These are phyloP conservation scores for Beauveria brongniartii DNA, from an alignment of 2,329 filamentous ascomycete species.

Conservation along the genomic window DNA sequence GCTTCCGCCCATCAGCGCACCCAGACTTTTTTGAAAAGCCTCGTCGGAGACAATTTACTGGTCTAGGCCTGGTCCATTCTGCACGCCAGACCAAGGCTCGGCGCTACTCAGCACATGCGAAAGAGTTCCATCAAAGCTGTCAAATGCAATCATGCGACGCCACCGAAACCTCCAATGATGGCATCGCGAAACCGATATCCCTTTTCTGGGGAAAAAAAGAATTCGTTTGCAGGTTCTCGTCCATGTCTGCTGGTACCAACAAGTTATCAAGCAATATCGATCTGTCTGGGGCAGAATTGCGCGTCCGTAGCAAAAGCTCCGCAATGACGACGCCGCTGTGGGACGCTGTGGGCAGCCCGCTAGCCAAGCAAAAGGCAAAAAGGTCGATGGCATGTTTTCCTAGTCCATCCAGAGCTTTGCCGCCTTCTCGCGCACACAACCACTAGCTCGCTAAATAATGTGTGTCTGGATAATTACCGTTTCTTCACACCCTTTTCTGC, in stretches of 20 bases:
- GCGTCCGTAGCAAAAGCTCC: not conserved
- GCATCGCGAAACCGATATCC: too few species aligned
- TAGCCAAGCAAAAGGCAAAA: not conserved
- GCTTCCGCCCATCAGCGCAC: not conserved
- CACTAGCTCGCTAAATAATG: not conserved
- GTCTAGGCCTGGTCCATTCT: slow-evolving; percentile 6
- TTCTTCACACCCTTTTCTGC: not conserved
- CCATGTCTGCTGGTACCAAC: not conserved
- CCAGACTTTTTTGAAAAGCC: not conserved
- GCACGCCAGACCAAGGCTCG: not conserved
- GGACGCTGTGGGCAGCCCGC: not conserved
- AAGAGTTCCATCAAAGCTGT: not conserved
- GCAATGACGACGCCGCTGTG: slow-evolving; percentile 5
- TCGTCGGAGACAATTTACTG: not conserved
- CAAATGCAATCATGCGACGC: not conserved
- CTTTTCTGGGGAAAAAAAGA: not conserved
- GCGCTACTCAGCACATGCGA: not conserved
- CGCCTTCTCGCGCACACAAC: not conserved
- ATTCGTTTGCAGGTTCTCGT: not conserved
- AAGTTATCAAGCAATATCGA: not conserved
- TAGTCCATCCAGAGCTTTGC: too few species aligned
- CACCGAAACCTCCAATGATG: not conserved
- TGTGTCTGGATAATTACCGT: too few species aligned
- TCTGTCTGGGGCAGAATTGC: slow-evolving; percentile 2
- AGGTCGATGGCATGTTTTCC: not conserved